Percentiles rank a stretch among this genome's conserved stretches.
phyloP scores from a whole-genome alignment of 306 rosid genomes.

The Cercis canadensis region DNA sequence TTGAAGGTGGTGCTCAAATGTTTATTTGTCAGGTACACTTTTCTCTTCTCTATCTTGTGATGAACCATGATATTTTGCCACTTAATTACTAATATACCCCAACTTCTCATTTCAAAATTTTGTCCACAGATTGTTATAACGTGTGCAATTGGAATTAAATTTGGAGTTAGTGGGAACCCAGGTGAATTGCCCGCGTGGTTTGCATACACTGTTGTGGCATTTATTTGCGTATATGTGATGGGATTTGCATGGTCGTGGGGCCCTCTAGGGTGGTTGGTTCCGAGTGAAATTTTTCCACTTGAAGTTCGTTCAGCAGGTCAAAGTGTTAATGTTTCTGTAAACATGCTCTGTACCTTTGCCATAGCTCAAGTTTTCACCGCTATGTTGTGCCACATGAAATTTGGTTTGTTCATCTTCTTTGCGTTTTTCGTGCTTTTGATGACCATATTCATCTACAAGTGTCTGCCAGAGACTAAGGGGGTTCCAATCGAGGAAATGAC shows the following conservation, averaged over 20 bases:
- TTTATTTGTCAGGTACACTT: conserved; percentile 51
- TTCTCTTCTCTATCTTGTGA: too few relatives aligned
- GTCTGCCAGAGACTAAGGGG: conserved; percentile 54
- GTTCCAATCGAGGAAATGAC: conserved; percentile 56
- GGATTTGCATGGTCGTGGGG: conserved; percentile 80
- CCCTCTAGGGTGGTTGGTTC: conserved; percentile 66
- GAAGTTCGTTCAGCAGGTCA: conserved; percentile 59
- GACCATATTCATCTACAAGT: conserved; percentile 48
- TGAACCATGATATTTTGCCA: neutral
- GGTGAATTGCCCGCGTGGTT: conserved; percentile 45
- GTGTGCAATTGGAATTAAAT: conserved; percentile 31
- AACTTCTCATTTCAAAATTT: too few relatives aligned
- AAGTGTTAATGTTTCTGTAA: conserved; percentile 41
- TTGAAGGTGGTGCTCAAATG: conserved; percentile 59
- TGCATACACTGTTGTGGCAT: conserved; percentile 33
- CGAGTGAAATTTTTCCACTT: conserved; percentile 60
- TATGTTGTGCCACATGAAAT: conserved; percentile 61
- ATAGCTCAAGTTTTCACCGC: conserved; percentile 55
- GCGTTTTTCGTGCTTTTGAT: conserved; percentile 39
- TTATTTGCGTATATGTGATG: conserved; percentile 43
- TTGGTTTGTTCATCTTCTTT: conserved; percentile 56
- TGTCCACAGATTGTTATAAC: conserved; percentile 42
- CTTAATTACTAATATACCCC: neutral
- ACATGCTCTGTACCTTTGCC: conserved; percentile 62
- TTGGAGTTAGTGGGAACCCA: conserved; percentile 49